Evolutionary conservation across 1,284 basidiomycete species (phyloP).

Genomic region (Sanghuangporus weigelae): DNA sequence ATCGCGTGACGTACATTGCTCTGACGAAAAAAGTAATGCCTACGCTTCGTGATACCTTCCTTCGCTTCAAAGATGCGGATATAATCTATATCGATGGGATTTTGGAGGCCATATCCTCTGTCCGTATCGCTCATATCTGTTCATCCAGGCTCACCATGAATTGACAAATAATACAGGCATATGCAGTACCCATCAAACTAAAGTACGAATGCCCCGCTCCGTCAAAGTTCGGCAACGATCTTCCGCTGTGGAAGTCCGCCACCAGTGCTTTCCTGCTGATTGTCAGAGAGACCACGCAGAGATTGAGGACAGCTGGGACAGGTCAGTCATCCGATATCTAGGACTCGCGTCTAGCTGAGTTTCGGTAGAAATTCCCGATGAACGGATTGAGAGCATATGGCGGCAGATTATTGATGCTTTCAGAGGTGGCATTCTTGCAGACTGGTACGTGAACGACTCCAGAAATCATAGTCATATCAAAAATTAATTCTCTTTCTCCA

Average conservation of each 20-base stretch:
- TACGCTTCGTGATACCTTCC: slow-evolving; percentile 67
- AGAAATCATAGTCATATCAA: neutral
- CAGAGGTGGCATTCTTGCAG: slow-evolving; percentile 76
- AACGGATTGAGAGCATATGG: slow-evolving; percentile 77
- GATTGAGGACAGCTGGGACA: slow-evolving; percentile 42
- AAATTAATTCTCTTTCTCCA: slow-evolving; percentile 24
- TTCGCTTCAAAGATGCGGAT: slow-evolving; percentile 51
- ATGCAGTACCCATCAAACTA: slow-evolving; percentile 85
- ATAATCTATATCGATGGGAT: slow-evolving; percentile 80
- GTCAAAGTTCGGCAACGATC: slow-evolving; percentile 79
- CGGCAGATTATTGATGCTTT: slow-evolving; percentile 81
- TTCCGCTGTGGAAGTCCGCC: slow-evolving; percentile 90
- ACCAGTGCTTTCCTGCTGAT: slow-evolving; percentile 65
- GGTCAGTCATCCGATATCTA: slow-evolving; percentile 31
- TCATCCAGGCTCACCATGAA: neutral
- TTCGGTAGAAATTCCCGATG: slow-evolving; percentile 47
- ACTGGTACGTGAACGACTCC: slow-evolving; percentile 52
- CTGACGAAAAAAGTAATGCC: slow-evolving; percentile 87
- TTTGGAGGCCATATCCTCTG: slow-evolving; percentile 76
- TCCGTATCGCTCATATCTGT: slow-evolving; percentile 32
- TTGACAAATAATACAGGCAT: slow-evolving; percentile 49
- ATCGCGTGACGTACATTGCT: slow-evolving; percentile 82
- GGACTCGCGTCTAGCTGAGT: neutral
- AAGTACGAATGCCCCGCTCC: slow-evolving; percentile 92
- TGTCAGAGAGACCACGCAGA: slow-evolving; percentile 56